phyloP scores from a whole-genome alignment of 805 yeast species.

The Vanderwaltozyma verrucispora region DNA sequence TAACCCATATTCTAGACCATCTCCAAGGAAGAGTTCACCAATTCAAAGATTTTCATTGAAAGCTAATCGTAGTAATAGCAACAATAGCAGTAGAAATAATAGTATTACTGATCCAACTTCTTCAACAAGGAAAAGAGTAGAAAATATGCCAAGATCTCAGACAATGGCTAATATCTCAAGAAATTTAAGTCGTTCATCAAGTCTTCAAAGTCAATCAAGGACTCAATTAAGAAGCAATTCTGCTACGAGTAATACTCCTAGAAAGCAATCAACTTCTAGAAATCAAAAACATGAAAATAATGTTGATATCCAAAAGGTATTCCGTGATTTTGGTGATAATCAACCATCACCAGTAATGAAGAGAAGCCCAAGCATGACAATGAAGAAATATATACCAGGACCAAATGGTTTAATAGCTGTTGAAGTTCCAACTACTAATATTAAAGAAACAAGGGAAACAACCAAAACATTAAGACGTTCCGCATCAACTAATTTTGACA shows the following conservation, averaged over 20 bases:
- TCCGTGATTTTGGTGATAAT: constrained; percentile 27
- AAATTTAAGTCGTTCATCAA: constrained; percentile 8
- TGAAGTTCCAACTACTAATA: constrained; percentile 47
- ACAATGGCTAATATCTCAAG: constrained; percentile 1
- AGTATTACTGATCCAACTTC: constrained; percentile 1
- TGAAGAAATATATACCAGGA: constrained; percentile 64
- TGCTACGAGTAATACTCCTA: not conserved
- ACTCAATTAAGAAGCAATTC: constrained; percentile 4
- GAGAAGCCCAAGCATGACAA: constrained; percentile 30
- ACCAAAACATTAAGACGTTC: constrained; percentile 7
- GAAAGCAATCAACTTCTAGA: not conserved
- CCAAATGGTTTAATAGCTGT: constrained; percentile 58
- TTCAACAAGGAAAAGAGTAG: constrained; percentile 3
- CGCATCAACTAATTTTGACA: constrained; percentile 6
- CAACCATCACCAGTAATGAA: constrained; percentile 10
- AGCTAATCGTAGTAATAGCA: constrained; percentile 1
- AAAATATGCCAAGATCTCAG: constrained; percentile 4
- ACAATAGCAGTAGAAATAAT: constrained; percentile 4
- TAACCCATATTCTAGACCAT: constrained; percentile 5
- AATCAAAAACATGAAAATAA: not conserved
- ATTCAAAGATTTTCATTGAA: not conserved
- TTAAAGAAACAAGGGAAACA: not conserved
- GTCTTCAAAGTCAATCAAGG: constrained; percentile 7
- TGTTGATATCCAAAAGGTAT: constrained; percentile 24
- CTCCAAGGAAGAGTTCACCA: not conserved